These are phyloP conservation scores for Jacaranda copaia DNA, from an alignment of 257 asterid species.

Conservation along the genomic window DNA sequence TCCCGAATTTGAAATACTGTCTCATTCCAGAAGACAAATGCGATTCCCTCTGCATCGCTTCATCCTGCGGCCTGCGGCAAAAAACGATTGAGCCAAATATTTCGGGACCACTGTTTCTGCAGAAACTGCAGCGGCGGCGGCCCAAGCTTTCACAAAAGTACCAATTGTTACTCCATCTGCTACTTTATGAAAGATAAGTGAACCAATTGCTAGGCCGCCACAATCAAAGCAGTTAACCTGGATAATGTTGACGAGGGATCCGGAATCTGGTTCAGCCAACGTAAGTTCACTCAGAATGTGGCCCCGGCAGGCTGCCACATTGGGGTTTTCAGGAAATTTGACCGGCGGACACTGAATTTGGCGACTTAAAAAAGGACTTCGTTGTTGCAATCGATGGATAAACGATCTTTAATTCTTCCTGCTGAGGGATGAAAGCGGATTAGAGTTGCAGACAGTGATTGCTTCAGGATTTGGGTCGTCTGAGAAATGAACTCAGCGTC, in stretches of 20 bases:
- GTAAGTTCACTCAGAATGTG: constrained; percentile 41
- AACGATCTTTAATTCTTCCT: constrained; percentile 45
- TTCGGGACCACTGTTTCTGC: constrained; percentile 20
- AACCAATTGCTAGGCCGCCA: constrained; percentile 37
- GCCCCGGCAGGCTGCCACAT: constrained; percentile 38
- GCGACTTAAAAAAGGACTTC: constrained; percentile 38
- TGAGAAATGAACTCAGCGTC: constrained; percentile 19
- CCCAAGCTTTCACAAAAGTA: constrained; percentile 33
- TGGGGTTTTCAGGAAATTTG: constrained; percentile 41
- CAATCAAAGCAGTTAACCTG: constrained; percentile 35
- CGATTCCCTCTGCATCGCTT: too few relatives aligned
- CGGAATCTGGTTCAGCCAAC: neutral
- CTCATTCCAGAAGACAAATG: too few relatives aligned
- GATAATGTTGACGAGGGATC: neutral
- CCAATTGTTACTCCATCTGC: constrained; percentile 24
- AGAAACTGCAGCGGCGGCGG: neutral
- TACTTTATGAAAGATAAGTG: constrained; percentile 19
- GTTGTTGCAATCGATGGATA: constrained; percentile 53
- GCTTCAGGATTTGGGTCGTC: constrained; percentile 37
- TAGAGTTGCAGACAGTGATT: constrained; percentile 48
- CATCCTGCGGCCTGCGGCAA: constrained; percentile 33
- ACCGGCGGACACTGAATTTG: constrained; percentile 31
- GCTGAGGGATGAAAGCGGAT: constrained; percentile 54
- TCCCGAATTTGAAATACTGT: neutral
- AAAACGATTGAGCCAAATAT: constrained; percentile 25